Percentiles rank a stretch among this genome's conserved stretches.
Evolutionary conservation across 1,139 yeast species (phyloP).

Genomic region (Magnusiomyces magnusii): DNA sequence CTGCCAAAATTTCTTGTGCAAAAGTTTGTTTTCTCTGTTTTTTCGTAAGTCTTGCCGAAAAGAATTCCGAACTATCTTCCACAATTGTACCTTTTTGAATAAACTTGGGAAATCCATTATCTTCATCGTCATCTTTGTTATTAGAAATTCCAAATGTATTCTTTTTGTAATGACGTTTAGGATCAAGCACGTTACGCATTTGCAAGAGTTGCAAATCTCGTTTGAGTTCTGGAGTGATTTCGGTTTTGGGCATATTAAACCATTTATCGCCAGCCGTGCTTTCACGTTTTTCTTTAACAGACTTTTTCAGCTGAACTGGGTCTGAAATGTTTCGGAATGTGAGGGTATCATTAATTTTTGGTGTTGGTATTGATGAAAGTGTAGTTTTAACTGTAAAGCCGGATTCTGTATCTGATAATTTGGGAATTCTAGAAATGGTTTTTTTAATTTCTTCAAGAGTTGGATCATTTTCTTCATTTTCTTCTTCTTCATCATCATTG

Average conservation of each 20-base stretch:
- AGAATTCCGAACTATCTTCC: constrained; percentile 75
- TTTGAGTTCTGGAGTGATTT: constrained; percentile 62
- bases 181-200: constrained; percentile 88
- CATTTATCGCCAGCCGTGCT: constrained; percentile 53
- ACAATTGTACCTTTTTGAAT: constrained; percentile 87
- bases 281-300: constrained; percentile 24
- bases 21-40: constrained; percentile 70
- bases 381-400: not conserved
- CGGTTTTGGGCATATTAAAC: constrained; percentile 80
- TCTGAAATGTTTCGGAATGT: constrained; percentile 40
- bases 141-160: constrained; percentile 58
- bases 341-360: constrained; percentile 6
- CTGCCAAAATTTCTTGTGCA: constrained; percentile 75
- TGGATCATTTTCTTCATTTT: constrained; percentile 6
- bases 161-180: constrained; percentile 90
- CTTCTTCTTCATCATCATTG: not conserved
- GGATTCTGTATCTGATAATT: constrained; percentile 8
- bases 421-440: constrained; percentile 13
- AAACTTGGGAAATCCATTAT: constrained; percentile 47
- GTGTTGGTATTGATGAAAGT: not conserved
- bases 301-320: constrained; percentile 38
- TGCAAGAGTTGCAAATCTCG: constrained; percentile 73
- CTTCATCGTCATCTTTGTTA: not conserved
- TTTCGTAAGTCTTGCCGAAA: constrained; percentile 58
- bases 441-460: constrained; percentile 6